A percentile compares a stretch with the other conserved stretches of the same genome.
These are phyloP conservation scores for Mortierella hygrophila DNA, from an alignment of 192 early-diverging fungal genomes.

Conservation along the genomic window DNA sequence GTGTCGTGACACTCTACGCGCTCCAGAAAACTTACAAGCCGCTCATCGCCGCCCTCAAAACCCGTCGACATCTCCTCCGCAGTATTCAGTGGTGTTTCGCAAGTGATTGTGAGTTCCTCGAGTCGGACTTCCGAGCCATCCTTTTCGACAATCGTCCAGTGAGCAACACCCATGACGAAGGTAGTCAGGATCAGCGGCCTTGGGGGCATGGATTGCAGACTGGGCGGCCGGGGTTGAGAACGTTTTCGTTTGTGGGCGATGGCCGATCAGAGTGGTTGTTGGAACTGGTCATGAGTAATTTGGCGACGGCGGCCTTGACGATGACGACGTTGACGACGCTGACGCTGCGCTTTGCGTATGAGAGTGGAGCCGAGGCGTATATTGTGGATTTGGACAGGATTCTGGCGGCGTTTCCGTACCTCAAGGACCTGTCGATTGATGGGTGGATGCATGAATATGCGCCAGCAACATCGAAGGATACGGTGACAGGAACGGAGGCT, in stretches of 20 bases:
- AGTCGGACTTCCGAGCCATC: background rate
- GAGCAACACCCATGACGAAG: background rate
- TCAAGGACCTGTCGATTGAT: background rate
- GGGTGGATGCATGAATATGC: background rate
- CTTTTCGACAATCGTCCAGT: background rate
- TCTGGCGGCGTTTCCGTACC: background rate
- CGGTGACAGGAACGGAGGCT: background rate
- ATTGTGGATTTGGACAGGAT: background rate
- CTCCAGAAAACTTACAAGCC: background rate
- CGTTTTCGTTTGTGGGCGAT: background rate
- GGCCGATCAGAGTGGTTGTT: background rate
- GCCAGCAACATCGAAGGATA: background rate
- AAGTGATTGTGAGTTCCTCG: background rate
- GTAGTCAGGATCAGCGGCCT: too few relatives aligned
- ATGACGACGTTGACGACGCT: background rate
- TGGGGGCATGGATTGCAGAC: background rate
- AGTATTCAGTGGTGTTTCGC: background rate
- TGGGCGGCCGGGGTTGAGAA: background rate
- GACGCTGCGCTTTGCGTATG: background rate
- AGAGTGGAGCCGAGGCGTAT: background rate
- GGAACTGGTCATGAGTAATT: background rate
- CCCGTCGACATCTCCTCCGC: background rate
- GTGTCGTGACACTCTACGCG: background rate
- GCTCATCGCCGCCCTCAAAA: background rate
- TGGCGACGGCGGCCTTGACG: background rate